Percentiles rank a stretch among this genome's conserved stretches.
Evolutionary conservation across 208 protist genomes (phyloP).

Genomic region (Trypanosomatidae sp.): DNA sequence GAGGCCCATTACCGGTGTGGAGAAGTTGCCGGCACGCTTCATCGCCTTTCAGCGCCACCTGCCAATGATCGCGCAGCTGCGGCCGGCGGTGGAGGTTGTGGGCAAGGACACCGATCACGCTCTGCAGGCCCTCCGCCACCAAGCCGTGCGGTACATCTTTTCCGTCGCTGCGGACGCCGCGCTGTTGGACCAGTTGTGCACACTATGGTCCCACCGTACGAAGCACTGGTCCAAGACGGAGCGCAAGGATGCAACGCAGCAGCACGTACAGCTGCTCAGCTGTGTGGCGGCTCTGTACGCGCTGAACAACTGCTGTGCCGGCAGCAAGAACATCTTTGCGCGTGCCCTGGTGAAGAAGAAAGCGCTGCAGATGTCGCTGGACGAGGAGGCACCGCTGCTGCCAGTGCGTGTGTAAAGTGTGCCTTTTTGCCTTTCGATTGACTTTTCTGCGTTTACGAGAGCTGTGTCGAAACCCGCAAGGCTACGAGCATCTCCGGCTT

Average conservation of each 20-base stretch:
- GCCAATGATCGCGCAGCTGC: slow-evolving; percentile 48
- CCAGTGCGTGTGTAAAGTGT: no score
- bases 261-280: slow-evolving; percentile 29
- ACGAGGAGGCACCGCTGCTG: no score
- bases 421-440: no score
- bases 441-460: no score
- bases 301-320: slow-evolving; percentile 50
- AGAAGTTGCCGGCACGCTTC: slow-evolving; percentile 42
- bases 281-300: slow-evolving; percentile 50
- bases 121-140: slow-evolving; percentile 53
- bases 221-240: slow-evolving; percentile 32
- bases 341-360: slow-evolving; percentile 30
- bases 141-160: slow-evolving; percentile 52
- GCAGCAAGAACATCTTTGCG: slow-evolving; percentile 35
- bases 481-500: no score
- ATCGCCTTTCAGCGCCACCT: slow-evolving; percentile 52
- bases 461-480: no score
- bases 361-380: slow-evolving; percentile 20
- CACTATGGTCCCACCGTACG: slow-evolving; percentile 42
- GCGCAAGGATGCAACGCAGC: slow-evolving; percentile 23
- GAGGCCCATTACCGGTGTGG: slow-evolving; percentile 9
- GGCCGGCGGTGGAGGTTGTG: slow-evolving; percentile 42
- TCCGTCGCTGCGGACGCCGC: slow-evolving; percentile 36
- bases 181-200: slow-evolving; percentile 65
- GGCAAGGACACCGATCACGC: slow-evolving; percentile 32